Percentiles rank a stretch among this genome's conserved stretches.
Evolutionary conservation across 1,139 yeast species (phyloP).

Genomic region (Lodderomyces margitis): DNA sequence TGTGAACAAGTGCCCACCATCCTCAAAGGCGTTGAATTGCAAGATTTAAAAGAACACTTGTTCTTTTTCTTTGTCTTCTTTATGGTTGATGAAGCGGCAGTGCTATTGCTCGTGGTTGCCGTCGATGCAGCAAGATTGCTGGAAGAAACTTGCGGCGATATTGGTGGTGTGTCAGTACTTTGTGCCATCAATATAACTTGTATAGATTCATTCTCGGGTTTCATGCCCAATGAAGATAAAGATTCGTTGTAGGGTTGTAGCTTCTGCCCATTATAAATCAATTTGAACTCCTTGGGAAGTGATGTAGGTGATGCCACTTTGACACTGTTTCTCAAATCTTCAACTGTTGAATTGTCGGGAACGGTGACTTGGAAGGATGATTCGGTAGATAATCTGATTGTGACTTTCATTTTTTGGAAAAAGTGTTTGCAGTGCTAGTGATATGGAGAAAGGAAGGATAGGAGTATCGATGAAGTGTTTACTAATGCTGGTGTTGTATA

Average conservation of each 20-base stretch:
- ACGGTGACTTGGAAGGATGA: constrained; percentile 41
- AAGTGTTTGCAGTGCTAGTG: background rate
- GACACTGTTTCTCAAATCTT: constrained; percentile 46
- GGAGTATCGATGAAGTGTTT: background rate
- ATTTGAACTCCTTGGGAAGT: constrained; percentile 44
- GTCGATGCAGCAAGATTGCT: constrained; percentile 13
- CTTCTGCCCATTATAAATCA: constrained; percentile 53
- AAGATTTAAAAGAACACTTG: constrained; percentile 60
- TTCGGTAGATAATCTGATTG: constrained; percentile 45
- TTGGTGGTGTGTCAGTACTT: constrained; percentile 25
- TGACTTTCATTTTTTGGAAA: constrained; percentile 33
- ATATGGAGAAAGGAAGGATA: background rate
- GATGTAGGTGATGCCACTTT: constrained; percentile 36
- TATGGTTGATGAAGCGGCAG: constrained; percentile 14
- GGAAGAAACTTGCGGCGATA: constrained; percentile 16
- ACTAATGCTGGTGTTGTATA: no score
- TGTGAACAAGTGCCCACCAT: constrained; percentile 88
- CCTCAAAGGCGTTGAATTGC: constrained; percentile 68
- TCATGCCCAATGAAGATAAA: constrained; percentile 24
- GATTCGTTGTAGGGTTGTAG: constrained; percentile 33
- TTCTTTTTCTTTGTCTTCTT: constrained; percentile 54
- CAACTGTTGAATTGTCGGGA: constrained; percentile 51
- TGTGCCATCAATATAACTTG: constrained; percentile 48
- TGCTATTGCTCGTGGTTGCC: constrained; percentile 18
- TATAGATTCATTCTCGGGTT: constrained; percentile 20